Percentiles rank a stretch among this genome's conserved stretches.
Evolutionary conservation across 2,329 filamentous ascomycete species (phyloP).

Genomic region (Davidsoniella australis): DNA sequence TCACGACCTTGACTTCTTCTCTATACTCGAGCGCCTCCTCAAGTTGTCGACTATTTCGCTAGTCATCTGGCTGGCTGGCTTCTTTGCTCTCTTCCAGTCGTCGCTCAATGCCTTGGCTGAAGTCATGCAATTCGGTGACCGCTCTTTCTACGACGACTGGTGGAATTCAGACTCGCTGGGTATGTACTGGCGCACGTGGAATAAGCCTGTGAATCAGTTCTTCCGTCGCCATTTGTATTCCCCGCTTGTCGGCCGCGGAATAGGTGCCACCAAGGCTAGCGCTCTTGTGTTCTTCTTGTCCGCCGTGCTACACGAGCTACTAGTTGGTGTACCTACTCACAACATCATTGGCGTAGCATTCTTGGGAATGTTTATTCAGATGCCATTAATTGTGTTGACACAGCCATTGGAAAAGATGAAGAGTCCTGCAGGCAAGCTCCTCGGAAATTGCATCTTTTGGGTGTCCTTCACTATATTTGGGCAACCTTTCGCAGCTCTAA

Average conservation of each 20-base stretch:
- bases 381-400: slow-evolving; percentile 73
- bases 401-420: slow-evolving; percentile 63
- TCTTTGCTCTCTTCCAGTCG: slow-evolving; percentile 92
- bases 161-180: slow-evolving; percentile 86
- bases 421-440: slow-evolving; percentile 55
- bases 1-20: slow-evolving; percentile 57
- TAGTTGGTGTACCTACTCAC: slow-evolving; percentile 88
- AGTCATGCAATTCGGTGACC: slow-evolving; percentile 74
- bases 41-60: slow-evolving; percentile 92
- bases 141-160: slow-evolving; percentile 94
- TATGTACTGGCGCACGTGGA: slow-evolving; percentile 91
- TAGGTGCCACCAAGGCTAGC: slow-evolving; percentile 53
- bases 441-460: slow-evolving; percentile 94
- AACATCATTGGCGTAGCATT: slow-evolving; percentile 90
- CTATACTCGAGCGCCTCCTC: slow-evolving; percentile 76
- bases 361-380: slow-evolving; percentile 79
- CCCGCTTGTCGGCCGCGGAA: slow-evolving; percentile 71
- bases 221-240: slow-evolving; percentile 91
- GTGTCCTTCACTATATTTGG: slow-evolving; percentile 88
- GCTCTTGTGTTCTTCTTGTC: slow-evolving; percentile 76
- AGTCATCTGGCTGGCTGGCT: slow-evolving; percentile 92
- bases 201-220: slow-evolving; percentile 91
- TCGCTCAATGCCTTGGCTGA: slow-evolving; percentile 84
- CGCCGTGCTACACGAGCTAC: slow-evolving; percentile 74
- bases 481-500: slow-evolving; percentile 75